These are phyloP conservation scores for Rubia yunnanensis DNA, from an alignment of 257 asterid species.

Conservation along the genomic window DNA sequence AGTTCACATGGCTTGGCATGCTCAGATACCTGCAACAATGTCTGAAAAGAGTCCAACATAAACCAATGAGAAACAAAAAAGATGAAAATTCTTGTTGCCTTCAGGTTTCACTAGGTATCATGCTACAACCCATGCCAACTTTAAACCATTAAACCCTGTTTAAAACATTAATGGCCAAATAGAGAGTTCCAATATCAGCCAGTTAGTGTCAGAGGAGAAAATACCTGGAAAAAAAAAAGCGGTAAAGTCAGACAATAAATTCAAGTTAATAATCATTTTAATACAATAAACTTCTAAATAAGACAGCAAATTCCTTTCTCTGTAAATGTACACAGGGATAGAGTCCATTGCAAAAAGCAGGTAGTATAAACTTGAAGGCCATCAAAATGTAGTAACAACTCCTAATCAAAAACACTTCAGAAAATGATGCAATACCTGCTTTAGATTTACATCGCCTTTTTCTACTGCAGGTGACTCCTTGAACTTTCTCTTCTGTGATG, in stretches of 20 bases:
- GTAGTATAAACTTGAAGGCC: background rate
- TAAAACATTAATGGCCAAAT: constrained; percentile 49
- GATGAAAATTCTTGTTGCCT: too few relatives aligned
- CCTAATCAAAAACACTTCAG: background rate
- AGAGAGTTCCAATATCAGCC: constrained; percentile 60
- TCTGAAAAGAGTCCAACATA: constrained; percentile 39
- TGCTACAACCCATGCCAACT: constrained; percentile 50
- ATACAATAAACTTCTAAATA: background rate
- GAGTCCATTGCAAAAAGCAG: background rate
- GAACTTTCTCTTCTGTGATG: constrained; percentile 73
- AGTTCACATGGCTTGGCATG: constrained; percentile 55
- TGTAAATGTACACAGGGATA: background rate
- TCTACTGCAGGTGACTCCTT: constrained; percentile 66
- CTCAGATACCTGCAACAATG: constrained; percentile 61
- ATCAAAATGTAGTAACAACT: background rate
- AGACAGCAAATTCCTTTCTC: background rate
- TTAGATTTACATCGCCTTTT: constrained; percentile 31
- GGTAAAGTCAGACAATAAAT: constrained; percentile 36
- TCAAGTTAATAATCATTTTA: background rate
- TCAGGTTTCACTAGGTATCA: too few relatives aligned
- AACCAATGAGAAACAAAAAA: constrained; percentile 21
- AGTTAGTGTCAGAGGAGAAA: constrained; percentile 93
- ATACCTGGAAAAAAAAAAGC: constrained; percentile 94
- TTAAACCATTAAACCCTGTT: constrained; percentile 50
- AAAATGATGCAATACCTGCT: constrained; percentile 48